These are phyloP conservation scores for Penicillium polonicum DNA, from an alignment of 2,329 filamentous ascomycete genomes.

Conservation along the genomic window DNA sequence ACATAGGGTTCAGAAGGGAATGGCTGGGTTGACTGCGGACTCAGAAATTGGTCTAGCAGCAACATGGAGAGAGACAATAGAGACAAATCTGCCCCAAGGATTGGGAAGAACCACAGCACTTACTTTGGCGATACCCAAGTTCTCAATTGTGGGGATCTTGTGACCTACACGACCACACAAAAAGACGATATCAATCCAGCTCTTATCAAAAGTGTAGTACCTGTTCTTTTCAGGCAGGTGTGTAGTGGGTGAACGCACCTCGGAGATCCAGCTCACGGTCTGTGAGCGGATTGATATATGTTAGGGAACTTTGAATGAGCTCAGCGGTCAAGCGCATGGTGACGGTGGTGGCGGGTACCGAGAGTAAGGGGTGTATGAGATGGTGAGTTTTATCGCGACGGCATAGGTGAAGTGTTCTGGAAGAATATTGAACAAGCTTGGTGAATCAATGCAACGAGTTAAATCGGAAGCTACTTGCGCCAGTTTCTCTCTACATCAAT, in stretches of 20 bases:
- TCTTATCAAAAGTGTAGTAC: slow-evolving; percentile 74
- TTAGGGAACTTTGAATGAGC: slow-evolving; percentile 89
- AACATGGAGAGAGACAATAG: slow-evolving; percentile 4
- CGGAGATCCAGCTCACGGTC: slow-evolving; percentile 98
- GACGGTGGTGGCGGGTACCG: slow-evolving; percentile 29
- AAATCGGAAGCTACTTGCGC: slow-evolving; percentile 18
- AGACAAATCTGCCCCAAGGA: neutral
- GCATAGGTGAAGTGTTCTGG: slow-evolving; percentile 9
- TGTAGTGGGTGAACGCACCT: slow-evolving; percentile 67
- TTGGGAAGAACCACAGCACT: slow-evolving; percentile 40
- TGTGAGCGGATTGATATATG: slow-evolving; percentile 97
- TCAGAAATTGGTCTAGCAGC: neutral
- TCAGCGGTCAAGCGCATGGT: slow-evolving; percentile 96
- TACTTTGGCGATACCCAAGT: slow-evolving; percentile 90
- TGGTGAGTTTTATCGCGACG: slow-evolving; percentile 15
- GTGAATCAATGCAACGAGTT: slow-evolving; percentile 11
- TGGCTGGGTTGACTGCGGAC: neutral
- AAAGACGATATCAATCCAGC: slow-evolving; percentile 79
- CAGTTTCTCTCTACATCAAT: slow-evolving; percentile 23
- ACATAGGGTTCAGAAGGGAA: neutral
- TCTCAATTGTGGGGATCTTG: slow-evolving; percentile 96
- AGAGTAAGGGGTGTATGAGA: neutral
- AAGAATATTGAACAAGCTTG: slow-evolving; percentile 1
- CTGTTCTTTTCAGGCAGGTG: slow-evolving; percentile 67
- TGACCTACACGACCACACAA: slow-evolving; percentile 69